A percentile compares a stretch with the other conserved stretches of the same genome.
phyloP scores from a whole-genome alignment of 352 stramenopile species.

The Pythium aquatile region DNA sequence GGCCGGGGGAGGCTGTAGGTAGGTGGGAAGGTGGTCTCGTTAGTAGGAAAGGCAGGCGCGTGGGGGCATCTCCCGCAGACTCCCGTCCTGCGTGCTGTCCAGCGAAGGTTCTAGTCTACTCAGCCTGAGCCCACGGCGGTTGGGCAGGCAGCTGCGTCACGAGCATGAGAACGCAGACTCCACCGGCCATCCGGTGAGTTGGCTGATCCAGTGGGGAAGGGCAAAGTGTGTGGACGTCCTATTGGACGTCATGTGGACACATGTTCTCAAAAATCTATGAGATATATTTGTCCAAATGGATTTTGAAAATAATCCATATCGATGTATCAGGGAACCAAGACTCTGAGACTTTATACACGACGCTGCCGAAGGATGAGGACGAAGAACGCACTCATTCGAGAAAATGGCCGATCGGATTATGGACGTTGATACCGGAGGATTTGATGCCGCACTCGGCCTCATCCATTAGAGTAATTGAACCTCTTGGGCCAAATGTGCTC shows the following conservation, averaged over 20 bases:
- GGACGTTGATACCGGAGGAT: too few relatives aligned
- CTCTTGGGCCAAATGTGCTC: too few relatives aligned
- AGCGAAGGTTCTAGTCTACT: not conserved
- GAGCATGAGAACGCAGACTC: not conserved
- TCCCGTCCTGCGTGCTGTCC: too few relatives aligned
- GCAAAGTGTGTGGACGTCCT: not conserved
- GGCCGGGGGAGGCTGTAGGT: not conserved
- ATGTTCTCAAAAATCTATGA: not conserved
- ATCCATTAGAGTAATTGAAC: too few relatives aligned
- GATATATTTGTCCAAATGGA: not conserved
- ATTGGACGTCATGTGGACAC: not conserved
- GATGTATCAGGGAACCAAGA: not conserved
- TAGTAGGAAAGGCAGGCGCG: not conserved
- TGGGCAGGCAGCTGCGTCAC: not conserved
- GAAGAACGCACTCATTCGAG: not conserved
- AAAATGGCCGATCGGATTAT: too few relatives aligned
- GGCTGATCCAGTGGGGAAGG: not conserved
- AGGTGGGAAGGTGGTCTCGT: not conserved
- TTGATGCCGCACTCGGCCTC: too few relatives aligned
- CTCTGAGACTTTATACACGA: not conserved
- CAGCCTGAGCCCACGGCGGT: not conserved
- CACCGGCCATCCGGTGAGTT: not conserved
- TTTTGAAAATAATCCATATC: not conserved
- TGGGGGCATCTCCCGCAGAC: not conserved
- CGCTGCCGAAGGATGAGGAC: not conserved